Evolutionary conservation across 176 grass and related monocot genomes (phyloP), one percentile per base, ranked within the genome.

Genomic region (Lolium rigidum): DNA sequence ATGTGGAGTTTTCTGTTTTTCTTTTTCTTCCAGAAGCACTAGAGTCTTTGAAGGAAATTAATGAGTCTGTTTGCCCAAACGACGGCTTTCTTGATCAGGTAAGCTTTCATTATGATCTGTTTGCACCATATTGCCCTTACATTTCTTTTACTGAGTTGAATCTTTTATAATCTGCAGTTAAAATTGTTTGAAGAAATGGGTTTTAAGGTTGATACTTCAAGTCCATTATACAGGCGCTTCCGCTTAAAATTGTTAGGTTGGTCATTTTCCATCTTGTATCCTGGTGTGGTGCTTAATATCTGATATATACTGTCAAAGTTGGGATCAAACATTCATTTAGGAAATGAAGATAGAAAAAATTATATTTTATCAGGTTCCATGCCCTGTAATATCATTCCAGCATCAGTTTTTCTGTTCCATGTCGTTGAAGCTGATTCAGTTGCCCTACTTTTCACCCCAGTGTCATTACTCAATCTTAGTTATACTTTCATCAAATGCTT

Each of bases 111-210:
- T 63, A 31, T 55, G 9, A 66, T 82, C 5, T 78, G 60, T 7
- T 90, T 70, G 85, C 50, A 83, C 13, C 72, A 41, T 70, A 71
- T 24, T 64, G 10, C 46, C 71, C 9, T n/a, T 28, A 54, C 6
- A 68, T 59, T 80, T 28, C 18, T 54, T 69, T 68, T 28, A 17
- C 43, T 83, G 69, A 74, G 73, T 47, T 78, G 61, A 78, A 83
- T 60, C 17, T 77, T 5, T 26, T 86, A 17, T 73, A 54, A 55
- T 2, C 70, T 90, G 84, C 91, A 97, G 94, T 81, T 97, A 80
- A 94, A 94, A 86, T 77, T 95, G 16, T 98, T 98, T 84, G 93
- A 95, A 92, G 95, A 95, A 94, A 98, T 94, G 93, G 86, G 91
- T 24, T 98, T 95, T 75, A 95, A 84, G 83, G 91, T 95, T 84